phyloP scores from a whole-genome alignment of 768 basidiomycete species.

The Tulasnella sp. region DNA sequence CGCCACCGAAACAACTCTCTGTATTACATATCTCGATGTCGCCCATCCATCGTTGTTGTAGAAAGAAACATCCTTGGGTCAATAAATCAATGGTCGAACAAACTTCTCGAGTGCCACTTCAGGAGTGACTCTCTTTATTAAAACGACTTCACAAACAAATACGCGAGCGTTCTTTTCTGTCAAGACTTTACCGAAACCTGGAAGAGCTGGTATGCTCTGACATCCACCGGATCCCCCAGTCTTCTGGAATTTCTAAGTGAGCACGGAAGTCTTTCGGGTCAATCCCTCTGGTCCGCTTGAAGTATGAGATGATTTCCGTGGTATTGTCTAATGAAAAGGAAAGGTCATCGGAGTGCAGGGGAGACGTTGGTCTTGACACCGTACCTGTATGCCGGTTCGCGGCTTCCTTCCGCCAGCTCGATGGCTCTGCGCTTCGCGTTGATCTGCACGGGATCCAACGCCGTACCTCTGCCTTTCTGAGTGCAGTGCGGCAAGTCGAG shows the following conservation, averaged over 20 bases:
- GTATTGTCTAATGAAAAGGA: conserved; percentile 30
- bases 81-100: too few species aligned
- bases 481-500: conserved; percentile 52
- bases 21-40: not conserved
- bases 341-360: not conserved
- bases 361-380: not conserved
- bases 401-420: conserved; percentile 76
- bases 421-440: conserved; percentile 72
- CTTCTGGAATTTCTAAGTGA: conserved; percentile 63
- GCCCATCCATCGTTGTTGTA: not conserved
- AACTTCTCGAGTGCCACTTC: too few species aligned
- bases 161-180: too few species aligned
- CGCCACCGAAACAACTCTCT: not conserved
- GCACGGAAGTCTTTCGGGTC: conserved; percentile 61
- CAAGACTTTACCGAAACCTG: not conserved
- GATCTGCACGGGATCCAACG: conserved; percentile 74
- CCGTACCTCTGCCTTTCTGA: conserved; percentile 73
- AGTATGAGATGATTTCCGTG: conserved; percentile 24
- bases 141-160: conserved; percentile 39
- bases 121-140: too few species aligned
- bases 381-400: conserved; percentile 85
- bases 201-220: not conserved
- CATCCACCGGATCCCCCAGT: conserved; percentile 70
- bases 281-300: conserved; percentile 35
- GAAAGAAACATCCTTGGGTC: not conserved